Conservation (phyloP, 2,329 filamentous ascomycete genomes). For the Huntiella moniliformis region DNA sequence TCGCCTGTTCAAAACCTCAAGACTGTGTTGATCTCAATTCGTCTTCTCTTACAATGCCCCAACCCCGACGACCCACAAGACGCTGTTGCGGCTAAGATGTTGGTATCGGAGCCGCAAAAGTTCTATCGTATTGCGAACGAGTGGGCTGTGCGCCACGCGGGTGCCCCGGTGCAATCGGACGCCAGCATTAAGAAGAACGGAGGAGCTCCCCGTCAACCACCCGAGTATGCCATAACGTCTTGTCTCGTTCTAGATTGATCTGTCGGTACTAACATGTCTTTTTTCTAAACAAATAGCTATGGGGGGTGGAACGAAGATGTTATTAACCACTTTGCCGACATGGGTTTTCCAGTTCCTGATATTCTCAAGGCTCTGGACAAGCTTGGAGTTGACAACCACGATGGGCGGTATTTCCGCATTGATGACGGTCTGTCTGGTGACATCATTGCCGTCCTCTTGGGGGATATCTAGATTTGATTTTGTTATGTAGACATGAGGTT, state of each 20-base stretch:
- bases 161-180: conserved; percentile 37
- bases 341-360: conserved; percentile 80
- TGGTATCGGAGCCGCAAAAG: conserved; percentile 56
- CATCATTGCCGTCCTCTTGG: conserved; percentile 67
- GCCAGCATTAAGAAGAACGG: too few relatives aligned
- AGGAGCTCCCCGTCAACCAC: too few relatives aligned
- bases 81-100: conserved; percentile 82
- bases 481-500: too few relatives aligned
- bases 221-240: too few relatives aligned
- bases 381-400: conserved; percentile 47
- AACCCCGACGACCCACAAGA: conserved; percentile 96
- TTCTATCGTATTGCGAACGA: conserved; percentile 72
- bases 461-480: conserved; percentile 38
- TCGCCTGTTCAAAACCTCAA: conserved; percentile 94
- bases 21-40: conserved; percentile 78
- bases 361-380: conserved; percentile 37
- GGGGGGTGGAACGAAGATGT: conserved; percentile 72
- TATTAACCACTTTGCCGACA: conserved; percentile 65
- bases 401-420: conserved; percentile 65
- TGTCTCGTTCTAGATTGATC: too few relatives aligned
- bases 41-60: conserved; percentile 79
- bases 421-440: conserved; percentile 83
- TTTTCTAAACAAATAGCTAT: conserved; percentile 36
- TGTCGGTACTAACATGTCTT: too few relatives aligned
- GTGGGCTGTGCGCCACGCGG: conserved; percentile 73